Conservation (phyloP, 176 grass and related monocot species). For the Paspalum notatum region DNA sequence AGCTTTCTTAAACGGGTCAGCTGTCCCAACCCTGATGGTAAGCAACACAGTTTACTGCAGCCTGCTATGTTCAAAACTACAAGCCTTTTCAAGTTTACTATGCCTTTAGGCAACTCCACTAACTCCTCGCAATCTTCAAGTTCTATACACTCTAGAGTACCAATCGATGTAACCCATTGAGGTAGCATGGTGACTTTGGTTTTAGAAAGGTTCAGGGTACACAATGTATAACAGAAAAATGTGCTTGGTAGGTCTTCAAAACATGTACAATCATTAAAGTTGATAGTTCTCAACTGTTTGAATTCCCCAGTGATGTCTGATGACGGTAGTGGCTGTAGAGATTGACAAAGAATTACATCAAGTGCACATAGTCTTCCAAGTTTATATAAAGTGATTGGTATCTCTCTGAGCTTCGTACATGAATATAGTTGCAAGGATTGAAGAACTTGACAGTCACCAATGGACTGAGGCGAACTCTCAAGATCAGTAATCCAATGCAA, state of each 20-base stretch:
- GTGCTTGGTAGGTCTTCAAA: neutral
- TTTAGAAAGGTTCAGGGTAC: neutral
- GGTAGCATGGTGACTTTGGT: neutral
- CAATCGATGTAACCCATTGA: neutral
- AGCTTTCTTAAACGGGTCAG: neutral
- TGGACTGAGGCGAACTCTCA: slow-evolving; percentile 20
- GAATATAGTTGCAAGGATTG: neutral
- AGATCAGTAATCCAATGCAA: neutral
- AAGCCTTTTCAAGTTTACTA: neutral
- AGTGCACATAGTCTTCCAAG: neutral
- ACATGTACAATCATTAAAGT: neutral
- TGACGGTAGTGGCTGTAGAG: neutral
- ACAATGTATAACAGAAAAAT: neutral
- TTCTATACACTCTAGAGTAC: neutral
- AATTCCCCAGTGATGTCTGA: neutral
- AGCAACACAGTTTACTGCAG: neutral
- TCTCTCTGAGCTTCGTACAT: neutral
- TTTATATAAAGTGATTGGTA: neutral
- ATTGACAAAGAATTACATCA: neutral
- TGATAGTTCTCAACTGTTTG: neutral
- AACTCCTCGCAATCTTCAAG: neutral
- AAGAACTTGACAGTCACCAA: neutral
- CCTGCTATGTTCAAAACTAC: neutral
- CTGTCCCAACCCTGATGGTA: neutral
- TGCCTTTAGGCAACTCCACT: neutral